Evolutionary conservation across 352 stramenopile species (phyloP), one percentile per base, ranked within the genome.

Genomic region (Phytophthora megakarya): DNA sequence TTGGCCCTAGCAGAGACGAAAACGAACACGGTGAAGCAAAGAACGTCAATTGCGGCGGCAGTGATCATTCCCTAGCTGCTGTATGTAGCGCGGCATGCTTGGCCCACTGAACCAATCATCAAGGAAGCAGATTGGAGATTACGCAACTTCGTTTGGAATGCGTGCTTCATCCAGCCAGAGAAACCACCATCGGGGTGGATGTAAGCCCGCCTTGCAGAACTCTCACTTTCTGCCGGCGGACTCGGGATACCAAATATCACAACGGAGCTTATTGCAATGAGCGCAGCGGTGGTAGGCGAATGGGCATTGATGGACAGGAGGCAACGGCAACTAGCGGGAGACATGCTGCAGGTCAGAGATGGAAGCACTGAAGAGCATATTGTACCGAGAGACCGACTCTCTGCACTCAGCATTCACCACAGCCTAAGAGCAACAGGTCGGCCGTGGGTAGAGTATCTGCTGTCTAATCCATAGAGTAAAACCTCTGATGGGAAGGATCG

Each of bases 61-160:
- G 38, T 47, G 4, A 47, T 57, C 6, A 11, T 57, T 3, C 53
- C 43, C 1, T 54, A 62, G 10, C 9, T 53, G 19, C 33, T 62
- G 0, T 62, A 54, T 46, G 53, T 46, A 4, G 53, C 40, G 1
- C 19, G 53, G 21, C 43, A 62, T 16, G 43, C 43, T 2, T 62
- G 22, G 32, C 53, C 53, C 6, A 39, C 16, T 8, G 4, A 19
- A 4, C 2, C 5, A 0, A 16, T 47, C 0, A 22, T 44, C 5
- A 42, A 25, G 35, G 1, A 10, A 13, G 44, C 35, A 3, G 55
- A 56, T 13, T 3, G 1, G 15, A 19, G 33, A 0, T 42, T 55
- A 3, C 11, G 37, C 5, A 40, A 63, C n/a, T 63, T 50, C 18
- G 44, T 63, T 7, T 63, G 44, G 55, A 42, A 40, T 2, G 18